A percentile compares a stretch with the other conserved stretches of the same genome.
These are phyloP conservation scores for Carpinus fangiana DNA, from an alignment of 306 rosid genomes.

Conservation along the genomic window DNA sequence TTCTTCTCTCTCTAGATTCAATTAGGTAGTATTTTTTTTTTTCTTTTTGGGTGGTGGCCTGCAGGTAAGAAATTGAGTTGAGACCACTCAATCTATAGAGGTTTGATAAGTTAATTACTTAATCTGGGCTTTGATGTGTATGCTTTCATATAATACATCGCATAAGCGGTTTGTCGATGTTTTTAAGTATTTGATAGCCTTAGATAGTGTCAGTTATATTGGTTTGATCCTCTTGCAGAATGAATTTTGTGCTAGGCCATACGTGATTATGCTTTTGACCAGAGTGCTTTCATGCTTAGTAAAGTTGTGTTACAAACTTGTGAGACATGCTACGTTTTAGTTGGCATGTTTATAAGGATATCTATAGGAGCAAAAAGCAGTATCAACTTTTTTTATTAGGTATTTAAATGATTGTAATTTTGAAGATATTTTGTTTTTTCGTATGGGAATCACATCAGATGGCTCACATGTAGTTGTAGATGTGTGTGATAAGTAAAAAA, in stretches of 20 bases:
- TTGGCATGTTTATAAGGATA: background rate
- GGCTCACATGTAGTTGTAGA: background rate
- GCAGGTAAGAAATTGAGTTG: background rate
- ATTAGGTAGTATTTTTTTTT: background rate
- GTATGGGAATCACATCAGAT: background rate
- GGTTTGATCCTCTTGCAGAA: slow-evolving; percentile 5
- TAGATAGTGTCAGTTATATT: background rate
- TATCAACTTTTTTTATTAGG: background rate
- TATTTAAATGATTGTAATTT: background rate
- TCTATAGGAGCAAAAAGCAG: background rate
- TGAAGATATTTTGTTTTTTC: background rate
- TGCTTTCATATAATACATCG: background rate
- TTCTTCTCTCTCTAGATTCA: too few relatives aligned
- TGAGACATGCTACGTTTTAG: background rate
- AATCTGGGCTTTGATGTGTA: background rate
- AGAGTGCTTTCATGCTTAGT: background rate
- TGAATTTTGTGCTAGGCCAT: slow-evolving; percentile 3
- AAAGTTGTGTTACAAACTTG: slow-evolving; percentile 5
- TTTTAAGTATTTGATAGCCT: background rate
- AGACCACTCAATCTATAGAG: background rate
- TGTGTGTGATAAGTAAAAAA: background rate
- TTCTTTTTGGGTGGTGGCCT: background rate
- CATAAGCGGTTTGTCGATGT: background rate
- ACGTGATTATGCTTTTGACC: background rate
- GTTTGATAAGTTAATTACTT: background rate